These are phyloP conservation scores for Gracilaria domingensis DNA, from an alignment of 23 red algal species.

Conservation along the genomic window DNA sequence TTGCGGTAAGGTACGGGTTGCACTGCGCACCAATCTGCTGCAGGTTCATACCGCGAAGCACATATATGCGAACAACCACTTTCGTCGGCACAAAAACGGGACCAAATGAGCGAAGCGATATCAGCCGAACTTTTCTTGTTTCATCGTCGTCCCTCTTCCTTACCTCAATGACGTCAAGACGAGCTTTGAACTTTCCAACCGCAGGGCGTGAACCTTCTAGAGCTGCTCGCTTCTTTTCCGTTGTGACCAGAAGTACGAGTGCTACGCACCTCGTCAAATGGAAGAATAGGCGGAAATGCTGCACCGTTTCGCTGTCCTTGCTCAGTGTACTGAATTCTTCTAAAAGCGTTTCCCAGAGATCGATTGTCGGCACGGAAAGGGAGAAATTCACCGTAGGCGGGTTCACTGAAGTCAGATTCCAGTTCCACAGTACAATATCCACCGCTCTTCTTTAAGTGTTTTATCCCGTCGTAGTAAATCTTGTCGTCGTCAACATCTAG, in stretches of 20 bases:
- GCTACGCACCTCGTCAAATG: slow-evolving; percentile 57
- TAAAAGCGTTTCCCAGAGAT: slow-evolving; percentile 60
- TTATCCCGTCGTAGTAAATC: slow-evolving; percentile 77
- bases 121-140: slow-evolving; percentile 52
- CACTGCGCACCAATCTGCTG: slow-evolving; percentile 77
- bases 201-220: slow-evolving; percentile 75
- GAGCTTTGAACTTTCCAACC: slow-evolving; percentile 77
- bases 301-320: slow-evolving; percentile 30
- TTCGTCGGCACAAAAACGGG: slow-evolving; percentile 76
- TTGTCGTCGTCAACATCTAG: slow-evolving; percentile 38
- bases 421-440: slow-evolving; percentile 84
- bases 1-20: slow-evolving; percentile 77
- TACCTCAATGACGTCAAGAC: slow-evolving; percentile 73
- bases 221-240: slow-evolving; percentile 60
- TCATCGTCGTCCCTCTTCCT: slow-evolving; percentile 61
- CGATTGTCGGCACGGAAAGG: slow-evolving; percentile 86
- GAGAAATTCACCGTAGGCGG: slow-evolving; percentile 82
- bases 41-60: slow-evolving; percentile 77
- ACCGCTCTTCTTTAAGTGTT: slow-evolving; percentile 53
- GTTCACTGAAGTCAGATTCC: slow-evolving; percentile 83
- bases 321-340: slow-evolving; percentile 28
- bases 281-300: slow-evolving; percentile 58
- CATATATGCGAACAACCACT: slow-evolving; percentile 85
- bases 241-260: slow-evolving; percentile 31
- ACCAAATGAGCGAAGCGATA: slow-evolving; percentile 78